A percentile compares a stretch with the other conserved stretches of the same genome.
Evolutionary conservation across 192 early-diverging fungal species (phyloP).

Genomic region (Fimicolochytrium jonesii): DNA sequence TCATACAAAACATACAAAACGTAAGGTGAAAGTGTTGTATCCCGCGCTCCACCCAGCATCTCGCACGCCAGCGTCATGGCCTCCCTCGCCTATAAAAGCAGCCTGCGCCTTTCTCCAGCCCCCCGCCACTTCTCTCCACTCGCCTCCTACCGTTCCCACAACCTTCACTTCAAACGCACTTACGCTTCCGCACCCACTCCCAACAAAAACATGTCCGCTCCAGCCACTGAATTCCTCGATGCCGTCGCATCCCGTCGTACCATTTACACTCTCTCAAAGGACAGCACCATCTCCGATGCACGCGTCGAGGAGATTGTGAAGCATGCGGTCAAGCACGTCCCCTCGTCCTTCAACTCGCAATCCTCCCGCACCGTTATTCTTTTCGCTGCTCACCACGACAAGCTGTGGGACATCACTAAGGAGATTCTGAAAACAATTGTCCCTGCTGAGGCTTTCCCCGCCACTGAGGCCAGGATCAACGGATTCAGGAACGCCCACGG

Average conservation of each 20-base stretch:
- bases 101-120: too few species aligned
- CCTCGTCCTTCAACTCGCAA: conserved; percentile 31
- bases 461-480: not conserved
- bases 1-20: too few species aligned
- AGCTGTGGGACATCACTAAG: conserved; percentile 22
- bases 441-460: conserved; percentile 4
- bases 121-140: too few species aligned
- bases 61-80: too few species aligned
- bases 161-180: too few species aligned
- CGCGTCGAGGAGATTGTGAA: conserved; percentile 27
- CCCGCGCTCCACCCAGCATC: too few species aligned
- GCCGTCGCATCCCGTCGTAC: conserved; percentile 20
- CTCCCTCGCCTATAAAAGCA: too few species aligned
- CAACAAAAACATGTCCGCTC: too few species aligned
- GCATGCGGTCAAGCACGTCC: conserved; percentile 16
- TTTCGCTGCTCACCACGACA: conserved; percentile 23
- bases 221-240: conserved; percentile 20
- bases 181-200: too few species aligned
- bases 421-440: conserved; percentile 1
- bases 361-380: conserved; percentile 22
- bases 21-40: too few species aligned
- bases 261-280: conserved; percentile 13
- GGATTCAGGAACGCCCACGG: conserved; percentile 24
- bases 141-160: too few species aligned
- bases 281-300: conserved; percentile 11